Evolutionary conservation across 805 yeast genomes (phyloP), one percentile per base, ranked within the genome.

Genomic region (Schizosaccharomyces octosporus): DNA sequence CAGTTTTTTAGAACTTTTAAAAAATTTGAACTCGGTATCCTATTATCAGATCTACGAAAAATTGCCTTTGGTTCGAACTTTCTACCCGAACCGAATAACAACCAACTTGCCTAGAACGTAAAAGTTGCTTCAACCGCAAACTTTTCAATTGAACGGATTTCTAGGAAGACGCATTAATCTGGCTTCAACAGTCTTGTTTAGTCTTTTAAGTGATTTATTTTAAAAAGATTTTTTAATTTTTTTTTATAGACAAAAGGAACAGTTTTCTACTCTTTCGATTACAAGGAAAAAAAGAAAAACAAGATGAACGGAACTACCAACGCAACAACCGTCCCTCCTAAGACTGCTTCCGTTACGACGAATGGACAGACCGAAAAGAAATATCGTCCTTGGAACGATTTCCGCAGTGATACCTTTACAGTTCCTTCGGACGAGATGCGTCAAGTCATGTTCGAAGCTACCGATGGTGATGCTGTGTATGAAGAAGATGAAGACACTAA

Each of bases 391-490:
- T 51, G 57, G 57, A 51, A 51, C 29, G 60, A 57, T 36, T 57
- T 57, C 60, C 60, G 60, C 11, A 39, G 66, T 60, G 97, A 89
- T 71, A 89, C 97, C 1, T 87, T 87, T 77, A 88, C 96, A 3
- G 84, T 85, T 13, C 97, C 97, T 27, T 81, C 95, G 0, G 73
- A 74, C 42, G 75, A 79, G 51, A 87, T 88, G 90, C 69, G 84
- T 21, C 76, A 78, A 62, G 81, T 87, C 58, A 81, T 79, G 58
- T 60, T 74, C 32, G 66, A 69, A 5, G 79, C 85, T 36, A 73
- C 89, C 1, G 76, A 79, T 59, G 97, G 97, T 55, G 97, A 89
- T 68, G 79, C 90, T 9, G 96, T 89, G n/a, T 87, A 87, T 72
- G 77, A 80, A 64, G 96, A 89, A 69, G 97, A 89, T 69, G 72